Percentiles rank a stretch among this genome's conserved stretches.
phyloP scores from a whole-genome alignment of 257 asterid genomes.

The Salvia splendens region DNA sequence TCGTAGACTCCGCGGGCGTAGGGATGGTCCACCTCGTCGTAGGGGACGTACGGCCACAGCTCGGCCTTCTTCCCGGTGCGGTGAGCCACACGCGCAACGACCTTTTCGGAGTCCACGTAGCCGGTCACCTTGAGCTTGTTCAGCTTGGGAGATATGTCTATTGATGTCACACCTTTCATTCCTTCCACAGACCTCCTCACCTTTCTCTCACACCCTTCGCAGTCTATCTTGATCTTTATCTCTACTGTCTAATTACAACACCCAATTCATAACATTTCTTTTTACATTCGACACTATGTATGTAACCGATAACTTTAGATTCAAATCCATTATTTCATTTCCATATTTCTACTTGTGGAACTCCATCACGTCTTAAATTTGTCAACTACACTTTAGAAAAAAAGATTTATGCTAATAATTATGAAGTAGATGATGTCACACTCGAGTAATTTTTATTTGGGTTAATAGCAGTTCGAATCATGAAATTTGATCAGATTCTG shows the following conservation, averaged over 20 bases:
- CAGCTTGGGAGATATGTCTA: slow-evolving; percentile 68
- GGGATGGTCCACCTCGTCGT: slow-evolving; percentile 82
- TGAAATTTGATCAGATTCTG: too few relatives aligned
- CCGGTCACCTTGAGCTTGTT: slow-evolving; percentile 79
- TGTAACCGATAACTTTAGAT: too few relatives aligned
- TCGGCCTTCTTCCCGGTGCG: slow-evolving; percentile 91
- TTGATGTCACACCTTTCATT: slow-evolving; percentile 82
- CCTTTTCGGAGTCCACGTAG: slow-evolving; percentile 75
- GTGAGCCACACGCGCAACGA: slow-evolving; percentile 80
- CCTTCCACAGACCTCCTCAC: slow-evolving; percentile 84
- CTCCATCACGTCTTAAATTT: too few relatives aligned
- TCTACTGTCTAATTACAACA: slow-evolving; percentile 65
- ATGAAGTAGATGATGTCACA: too few relatives aligned
- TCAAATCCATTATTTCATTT: too few relatives aligned
- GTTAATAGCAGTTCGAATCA: too few relatives aligned
- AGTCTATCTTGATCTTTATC: slow-evolving; percentile 84
- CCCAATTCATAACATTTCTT: too few relatives aligned
- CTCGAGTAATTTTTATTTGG: too few relatives aligned
- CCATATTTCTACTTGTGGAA: too few relatives aligned
- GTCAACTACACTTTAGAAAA: too few relatives aligned
- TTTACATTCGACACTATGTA: too few relatives aligned
- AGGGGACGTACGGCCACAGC: slow-evolving; percentile 93
- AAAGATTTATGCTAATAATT: too few relatives aligned
- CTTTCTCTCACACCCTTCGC: slow-evolving; percentile 92
- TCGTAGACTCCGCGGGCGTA: slow-evolving; percentile 83